Conservation (phyloP, 148 eudicot genomes). For the Chenopodium album region DNA sequence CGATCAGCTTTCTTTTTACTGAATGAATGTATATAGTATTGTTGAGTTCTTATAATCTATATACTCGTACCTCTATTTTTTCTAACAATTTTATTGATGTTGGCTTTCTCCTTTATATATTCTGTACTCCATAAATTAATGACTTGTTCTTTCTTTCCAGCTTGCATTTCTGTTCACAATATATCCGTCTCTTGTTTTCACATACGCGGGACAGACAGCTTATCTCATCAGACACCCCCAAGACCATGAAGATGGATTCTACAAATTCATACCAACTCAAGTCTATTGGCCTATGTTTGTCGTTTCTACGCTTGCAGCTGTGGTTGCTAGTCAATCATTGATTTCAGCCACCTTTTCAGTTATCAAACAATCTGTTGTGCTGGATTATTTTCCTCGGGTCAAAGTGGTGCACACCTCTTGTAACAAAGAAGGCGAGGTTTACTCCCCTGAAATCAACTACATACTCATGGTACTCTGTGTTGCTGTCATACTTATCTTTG, state of each 20-base stretch:
- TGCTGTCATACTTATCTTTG: conserved; percentile 59
- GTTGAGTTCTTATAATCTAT: not conserved
- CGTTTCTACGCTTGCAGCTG: conserved; percentile 54
- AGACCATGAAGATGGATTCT: conserved; percentile 52
- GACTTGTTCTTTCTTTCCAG: conserved; percentile 23
- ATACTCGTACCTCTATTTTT: not conserved
- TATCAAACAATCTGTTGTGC: conserved; percentile 51
- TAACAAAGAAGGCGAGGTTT: conserved; percentile 68
- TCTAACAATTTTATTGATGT: not conserved
- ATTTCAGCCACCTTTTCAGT: conserved; percentile 62
- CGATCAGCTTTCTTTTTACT: not conserved
- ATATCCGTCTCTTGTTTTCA: conserved; percentile 62
- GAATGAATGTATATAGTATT: not conserved
- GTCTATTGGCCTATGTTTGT: conserved; percentile 79
- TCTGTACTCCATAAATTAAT: not conserved
- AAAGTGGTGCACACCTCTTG: conserved; percentile 74
- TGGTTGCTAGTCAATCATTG: conserved; percentile 65
- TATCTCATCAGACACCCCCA: conserved; percentile 62
- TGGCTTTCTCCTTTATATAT: not conserved
- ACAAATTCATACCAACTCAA: conserved; percentile 55
- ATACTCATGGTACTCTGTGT: conserved; percentile 71
- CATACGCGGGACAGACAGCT: conserved; percentile 82
- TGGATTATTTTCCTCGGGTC: conserved; percentile 71
- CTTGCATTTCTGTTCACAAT: conserved; percentile 54
- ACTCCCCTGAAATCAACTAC: conserved; percentile 70